Base-by-base conservation (phyloP, 352 stramenopile species). In the Phytophthora vignae region DNA sequence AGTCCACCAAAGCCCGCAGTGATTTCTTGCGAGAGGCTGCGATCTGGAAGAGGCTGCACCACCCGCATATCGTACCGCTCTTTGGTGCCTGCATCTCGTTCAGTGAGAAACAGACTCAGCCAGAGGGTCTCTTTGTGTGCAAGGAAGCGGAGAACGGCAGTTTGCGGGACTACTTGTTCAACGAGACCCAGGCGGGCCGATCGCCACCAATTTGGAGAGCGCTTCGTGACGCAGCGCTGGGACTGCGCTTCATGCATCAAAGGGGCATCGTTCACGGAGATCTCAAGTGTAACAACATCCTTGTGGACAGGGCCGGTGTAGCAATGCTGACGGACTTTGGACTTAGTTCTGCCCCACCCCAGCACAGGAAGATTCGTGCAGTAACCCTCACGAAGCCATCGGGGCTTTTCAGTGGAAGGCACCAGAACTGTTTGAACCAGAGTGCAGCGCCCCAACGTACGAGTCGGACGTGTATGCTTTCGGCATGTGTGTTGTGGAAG, bases 51-150 rank as follows among this genome's bases (percentile, higher is more conserved):
- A 85, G 85, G 22, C 70, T 98, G 5, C 69, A 82, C 15, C 92
- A 98, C 73, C 82, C 78, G 11, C 96, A 97, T 71, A 73, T 99
- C 29, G 83, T 98, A 3, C 73, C 81, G 27, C 84, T 99, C 67
- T 71, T 71, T 33, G 75, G 78, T 33, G 72, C 63, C 1, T 77
- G 65, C 42, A 19, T 71, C 3, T 55, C 44, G 17, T 33, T 36
- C 25, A 40, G 31, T 6, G 56, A 60, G 19, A 22, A 71, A 67
- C 31, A 38, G 42, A 33, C 63, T 14, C 15, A 68, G 15, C 44
- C 61, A 14, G 9, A 40, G 17, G 48, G 55, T 3, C 42, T 73
- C 27, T 65, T 74, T 46, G 40, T 74, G 53, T 74, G 67, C n/a
- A 46, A 65, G 19, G 33, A 65, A 25, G 36, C 55, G n/a, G 49